These are phyloP conservation scores for Aegilops tauschii DNA, from an alignment of 176 grass and related monocot genomes.

Conservation along the genomic window DNA sequence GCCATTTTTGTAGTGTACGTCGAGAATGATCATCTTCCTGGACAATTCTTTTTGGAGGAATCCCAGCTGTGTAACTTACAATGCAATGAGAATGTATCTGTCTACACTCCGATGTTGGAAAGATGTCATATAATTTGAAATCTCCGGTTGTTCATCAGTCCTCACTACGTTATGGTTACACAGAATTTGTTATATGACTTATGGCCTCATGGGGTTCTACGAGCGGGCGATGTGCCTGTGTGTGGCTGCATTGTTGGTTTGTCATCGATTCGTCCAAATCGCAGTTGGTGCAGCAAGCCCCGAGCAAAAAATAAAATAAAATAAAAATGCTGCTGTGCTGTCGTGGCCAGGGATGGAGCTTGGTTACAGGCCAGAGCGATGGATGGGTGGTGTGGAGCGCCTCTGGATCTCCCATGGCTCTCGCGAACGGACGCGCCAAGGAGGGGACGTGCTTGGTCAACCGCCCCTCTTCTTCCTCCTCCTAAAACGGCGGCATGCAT, in stretches of 20 bases:
- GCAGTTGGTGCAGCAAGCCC: neutral
- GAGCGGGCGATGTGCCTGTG: neutral
- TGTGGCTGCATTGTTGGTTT: neutral
- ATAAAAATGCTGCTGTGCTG: neutral
- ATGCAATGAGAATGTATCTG: slow-evolving; percentile 7
- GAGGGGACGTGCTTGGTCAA: slow-evolving; percentile 44
- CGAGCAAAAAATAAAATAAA: too few relatives aligned
- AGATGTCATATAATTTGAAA: neutral
- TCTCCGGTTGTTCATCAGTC: neutral
- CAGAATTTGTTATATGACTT: too few relatives aligned
- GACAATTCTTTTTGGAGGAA: neutral
- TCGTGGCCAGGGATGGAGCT: neutral
- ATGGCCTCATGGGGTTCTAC: neutral
- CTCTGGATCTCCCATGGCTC: neutral
- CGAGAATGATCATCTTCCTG: neutral
- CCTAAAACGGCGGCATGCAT: slow-evolving; percentile 28
- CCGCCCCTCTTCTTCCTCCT: neutral
- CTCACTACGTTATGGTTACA: neutral
- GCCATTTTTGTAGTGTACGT: neutral
- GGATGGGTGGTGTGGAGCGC: neutral
- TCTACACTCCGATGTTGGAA: neutral
- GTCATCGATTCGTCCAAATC: neutral
- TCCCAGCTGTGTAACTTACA: neutral
- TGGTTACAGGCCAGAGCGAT: too few relatives aligned
- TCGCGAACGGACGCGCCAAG: neutral